Percentiles rank a stretch among this genome's conserved stretches.
phyloP scores from a whole-genome alignment of 495 filamentous ascomycete species.

The Schizothecium vesticola region DNA sequence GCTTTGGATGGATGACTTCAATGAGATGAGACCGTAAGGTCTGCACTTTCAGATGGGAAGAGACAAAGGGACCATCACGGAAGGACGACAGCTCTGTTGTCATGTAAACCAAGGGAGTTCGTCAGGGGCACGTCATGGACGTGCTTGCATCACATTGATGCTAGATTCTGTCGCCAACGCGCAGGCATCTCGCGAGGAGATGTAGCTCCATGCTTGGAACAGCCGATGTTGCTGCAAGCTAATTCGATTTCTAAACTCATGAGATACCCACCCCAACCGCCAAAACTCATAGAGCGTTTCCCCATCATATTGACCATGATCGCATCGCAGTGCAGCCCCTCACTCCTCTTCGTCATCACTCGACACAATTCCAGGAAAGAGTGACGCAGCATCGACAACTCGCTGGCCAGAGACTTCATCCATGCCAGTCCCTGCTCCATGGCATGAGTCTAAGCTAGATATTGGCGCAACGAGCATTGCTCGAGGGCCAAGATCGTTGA shows the following conservation, averaged over 20 bases:
- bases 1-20: neutral
- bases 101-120: neutral
- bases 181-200: neutral
- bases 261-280: neutral
- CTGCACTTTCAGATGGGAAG: neutral
- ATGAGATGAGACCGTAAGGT: neutral
- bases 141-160: neutral
- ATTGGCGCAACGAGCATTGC: neutral
- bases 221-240: neutral
- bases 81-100: neutral
- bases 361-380: neutral
- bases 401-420: neutral
- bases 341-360: neutral
- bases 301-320: neutral
- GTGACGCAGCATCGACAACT: neutral
- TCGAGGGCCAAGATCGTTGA: too few relatives aligned
- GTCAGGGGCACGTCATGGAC: neutral
- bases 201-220: neutral
- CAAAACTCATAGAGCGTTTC: neutral
- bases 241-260: neutral
- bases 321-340: neutral
- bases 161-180: neutral
- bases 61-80: neutral
- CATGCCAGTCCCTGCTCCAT: neutral
- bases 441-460: neutral